Evolutionary conservation across 1,284 basidiomycete species (phyloP), one percentile per base, ranked within the genome.

Genomic region (Cryptococcus sp.): DNA sequence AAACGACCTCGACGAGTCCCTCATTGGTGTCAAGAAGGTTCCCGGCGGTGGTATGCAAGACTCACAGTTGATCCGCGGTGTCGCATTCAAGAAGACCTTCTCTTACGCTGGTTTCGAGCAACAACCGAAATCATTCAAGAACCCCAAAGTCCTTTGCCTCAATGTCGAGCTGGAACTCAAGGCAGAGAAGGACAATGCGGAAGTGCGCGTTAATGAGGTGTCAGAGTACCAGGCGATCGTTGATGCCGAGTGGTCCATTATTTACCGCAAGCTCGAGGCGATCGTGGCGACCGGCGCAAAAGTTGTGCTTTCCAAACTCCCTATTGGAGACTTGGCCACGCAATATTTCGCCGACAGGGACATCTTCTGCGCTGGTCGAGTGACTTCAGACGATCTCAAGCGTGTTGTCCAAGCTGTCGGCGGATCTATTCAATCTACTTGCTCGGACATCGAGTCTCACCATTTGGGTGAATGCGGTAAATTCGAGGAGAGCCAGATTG

Each of bases 81-180:
- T 99, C 46, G 89, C 96, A 0, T 99, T 99, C 86, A 98, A 98
- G 79, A 99, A 99, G 83, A 99, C 96, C 0, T 99, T 99, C 80
- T 94, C 93, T 3, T 99, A 99, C 71, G 96, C 96, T 47, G 96
- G 96, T 54, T 97, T 97, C 47, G 96, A 99, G 78, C 96, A 99
- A 79, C 96, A 99, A 78, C 96, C 96, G 48, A 99, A 99, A 81
- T 84, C 85, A 22, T 98, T 99, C 83, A 82, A 81, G 62, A 78
- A 96, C 75, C 93, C 95, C 50, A 88, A 93, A 66, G 87, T 99
- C 54, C 83, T 98, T 35, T 96, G 92, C 73, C 80, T 99, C 62
- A 99, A 99, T 75, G 95, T 99, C 67, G 96, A 99, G 79, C 86
- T 99, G 58, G 96, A 99, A 80, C 84, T 99, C 71, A 99, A 99